Conservation (phyloP, 1,284 basidiomycete genomes). For the Phellopilus nigrolimitatus region DNA sequence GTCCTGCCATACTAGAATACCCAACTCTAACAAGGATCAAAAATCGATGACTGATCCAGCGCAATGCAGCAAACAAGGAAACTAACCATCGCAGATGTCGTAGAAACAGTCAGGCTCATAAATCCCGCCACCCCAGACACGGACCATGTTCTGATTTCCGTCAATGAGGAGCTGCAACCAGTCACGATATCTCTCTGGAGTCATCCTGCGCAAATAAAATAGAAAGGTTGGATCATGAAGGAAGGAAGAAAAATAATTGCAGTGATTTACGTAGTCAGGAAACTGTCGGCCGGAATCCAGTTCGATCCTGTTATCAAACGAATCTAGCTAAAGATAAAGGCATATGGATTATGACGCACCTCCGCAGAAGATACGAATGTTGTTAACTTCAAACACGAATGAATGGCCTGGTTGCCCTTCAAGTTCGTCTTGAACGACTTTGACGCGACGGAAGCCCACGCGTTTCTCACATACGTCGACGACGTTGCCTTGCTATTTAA, state of each 20-base stretch:
- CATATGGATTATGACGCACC: conserved; percentile 36
- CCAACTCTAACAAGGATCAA: conserved; percentile 52
- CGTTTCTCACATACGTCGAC: conserved; percentile 51
- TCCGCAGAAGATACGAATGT: conserved; percentile 82
- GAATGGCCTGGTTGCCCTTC: conserved; percentile 68
- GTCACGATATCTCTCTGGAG: conserved; percentile 36
- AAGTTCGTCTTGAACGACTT: conserved; percentile 72
- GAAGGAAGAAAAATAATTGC: not conserved
- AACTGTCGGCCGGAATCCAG: conserved; percentile 90
- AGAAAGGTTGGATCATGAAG: conserved; percentile 6
- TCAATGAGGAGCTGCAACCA: conserved; percentile 40
- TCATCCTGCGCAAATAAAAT: conserved; percentile 31
- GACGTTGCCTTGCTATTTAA: conserved; percentile 39
- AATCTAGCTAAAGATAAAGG: not conserved
- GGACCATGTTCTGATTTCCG: conserved; percentile 48
- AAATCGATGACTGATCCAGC: not conserved
- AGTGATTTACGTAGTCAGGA: conserved; percentile 65
- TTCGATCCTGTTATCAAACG: conserved; percentile 57
- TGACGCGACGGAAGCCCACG: conserved; percentile 72
- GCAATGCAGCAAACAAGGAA: not conserved
- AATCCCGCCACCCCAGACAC: conserved; percentile 47
- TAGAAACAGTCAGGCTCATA: conserved; percentile 45
- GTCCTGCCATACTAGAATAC: conserved; percentile 51
- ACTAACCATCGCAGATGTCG: conserved; percentile 30
- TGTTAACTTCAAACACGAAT: conserved; percentile 89